Percentiles rank a stretch among this genome's conserved stretches.
These are phyloP conservation scores for Alternaria gaisen DNA, from an alignment of 2,329 filamentous ascomycete species.

Conservation along the genomic window DNA sequence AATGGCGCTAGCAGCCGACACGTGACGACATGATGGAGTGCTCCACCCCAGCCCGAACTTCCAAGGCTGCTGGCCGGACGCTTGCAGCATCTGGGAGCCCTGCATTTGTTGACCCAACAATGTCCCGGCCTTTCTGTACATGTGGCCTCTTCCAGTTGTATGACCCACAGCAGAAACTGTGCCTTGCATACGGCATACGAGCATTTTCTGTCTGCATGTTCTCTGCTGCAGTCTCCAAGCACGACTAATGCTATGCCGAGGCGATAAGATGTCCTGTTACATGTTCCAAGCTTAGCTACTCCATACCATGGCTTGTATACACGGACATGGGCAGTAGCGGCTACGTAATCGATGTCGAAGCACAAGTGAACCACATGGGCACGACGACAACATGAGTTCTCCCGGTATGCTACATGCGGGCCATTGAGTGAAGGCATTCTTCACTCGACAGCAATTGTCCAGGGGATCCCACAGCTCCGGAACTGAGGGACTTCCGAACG, in stretches of 20 bases:
- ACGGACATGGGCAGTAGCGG: constrained; percentile 4
- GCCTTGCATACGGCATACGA: constrained; percentile 5
- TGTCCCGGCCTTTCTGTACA: background rate
- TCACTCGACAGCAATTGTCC: constrained; percentile 1
- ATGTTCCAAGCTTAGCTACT: constrained; percentile 5
- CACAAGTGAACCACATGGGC: background rate
- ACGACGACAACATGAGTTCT: background rate
- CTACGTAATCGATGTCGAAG: background rate
- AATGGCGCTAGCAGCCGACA: constrained; percentile 18
- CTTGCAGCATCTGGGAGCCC: background rate
- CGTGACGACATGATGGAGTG: constrained; percentile 20
- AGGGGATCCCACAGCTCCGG: constrained; percentile 5
- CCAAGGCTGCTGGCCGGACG: background rate
- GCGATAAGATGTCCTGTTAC: constrained; percentile 2
- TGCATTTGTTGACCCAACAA: constrained; percentile 4
- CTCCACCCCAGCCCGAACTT: background rate
- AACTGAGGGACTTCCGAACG: constrained; percentile 17
- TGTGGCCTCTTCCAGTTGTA: background rate
- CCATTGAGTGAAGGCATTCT: background rate
- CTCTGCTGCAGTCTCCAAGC: background rate
- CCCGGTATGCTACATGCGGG: background rate
- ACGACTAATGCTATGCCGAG: constrained; percentile 8
- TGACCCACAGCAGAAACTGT: constrained; percentile 5
- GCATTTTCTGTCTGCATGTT: background rate
- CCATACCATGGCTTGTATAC: background rate